Conservation (phyloP, 768 basidiomycete species). For the Podaxis rugospora region DNA sequence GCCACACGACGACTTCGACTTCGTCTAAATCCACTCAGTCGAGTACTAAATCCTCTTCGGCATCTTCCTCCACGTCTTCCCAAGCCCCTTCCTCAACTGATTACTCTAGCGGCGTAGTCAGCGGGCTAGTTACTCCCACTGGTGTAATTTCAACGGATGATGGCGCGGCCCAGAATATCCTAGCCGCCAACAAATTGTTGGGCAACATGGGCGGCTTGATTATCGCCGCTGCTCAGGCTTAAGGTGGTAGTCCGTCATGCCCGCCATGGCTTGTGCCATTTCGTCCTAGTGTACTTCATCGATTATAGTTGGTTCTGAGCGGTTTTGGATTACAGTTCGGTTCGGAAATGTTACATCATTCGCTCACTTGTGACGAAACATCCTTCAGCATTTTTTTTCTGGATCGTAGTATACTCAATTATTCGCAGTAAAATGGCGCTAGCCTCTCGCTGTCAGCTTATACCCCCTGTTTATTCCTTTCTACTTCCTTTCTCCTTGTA, state of each 20-base stretch:
- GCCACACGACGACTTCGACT: slow-evolving; percentile 3
- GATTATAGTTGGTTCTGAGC: not conserved
- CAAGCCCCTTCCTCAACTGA: not conserved
- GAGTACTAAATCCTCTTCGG: slow-evolving; percentile 9
- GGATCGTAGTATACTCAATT: not conserved
- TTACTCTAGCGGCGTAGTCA: not conserved
- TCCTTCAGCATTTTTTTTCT: not conserved
- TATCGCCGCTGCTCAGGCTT: slow-evolving; percentile 20
- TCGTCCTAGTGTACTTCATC: not conserved
- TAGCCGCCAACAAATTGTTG: slow-evolving; percentile 26
- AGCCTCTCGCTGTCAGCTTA: not conserved
- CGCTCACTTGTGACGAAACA: not conserved
- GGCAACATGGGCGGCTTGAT: slow-evolving; percentile 28
- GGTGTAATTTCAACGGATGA: slow-evolving; percentile 23
- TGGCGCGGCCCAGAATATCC: slow-evolving; percentile 20
- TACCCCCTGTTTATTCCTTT: not conserved
- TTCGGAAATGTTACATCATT: not conserved
- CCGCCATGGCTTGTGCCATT: not conserved
- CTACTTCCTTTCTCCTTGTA: not conserved
- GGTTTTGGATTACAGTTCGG: not conserved
- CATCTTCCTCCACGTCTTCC: slow-evolving; percentile 9
- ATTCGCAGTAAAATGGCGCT: not conserved
- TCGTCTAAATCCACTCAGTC: slow-evolving; percentile 6
- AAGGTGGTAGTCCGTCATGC: not conserved
- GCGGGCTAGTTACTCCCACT: slow-evolving; percentile 7